A percentile compares a stretch with the other conserved stretches of the same genome.
Evolutionary conservation across 164 flowering plant genomes (phyloP).

Genomic region (Chimonanthus praecox): DNA sequence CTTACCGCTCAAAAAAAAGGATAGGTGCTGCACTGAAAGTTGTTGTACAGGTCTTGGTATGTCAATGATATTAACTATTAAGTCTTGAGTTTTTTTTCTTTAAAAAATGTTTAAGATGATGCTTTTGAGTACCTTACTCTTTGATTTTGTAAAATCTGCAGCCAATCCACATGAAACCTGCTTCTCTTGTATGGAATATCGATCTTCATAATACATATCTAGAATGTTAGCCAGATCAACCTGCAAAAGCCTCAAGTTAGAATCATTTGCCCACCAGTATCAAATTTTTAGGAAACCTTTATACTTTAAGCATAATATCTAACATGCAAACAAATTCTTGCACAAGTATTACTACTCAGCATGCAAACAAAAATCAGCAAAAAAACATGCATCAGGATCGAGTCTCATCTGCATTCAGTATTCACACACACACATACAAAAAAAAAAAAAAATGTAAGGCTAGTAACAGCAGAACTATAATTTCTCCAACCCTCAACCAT

Average conservation of each 20-base stretch:
- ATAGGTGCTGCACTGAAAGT: too few species aligned
- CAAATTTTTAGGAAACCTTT: neutral
- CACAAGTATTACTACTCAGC: neutral
- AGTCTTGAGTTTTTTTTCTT: too few species aligned
- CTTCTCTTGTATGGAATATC: constrained; percentile 59
- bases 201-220: constrained; percentile 87
- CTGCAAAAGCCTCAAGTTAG: constrained; percentile 36
- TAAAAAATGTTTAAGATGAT: neutral
- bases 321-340: neutral
- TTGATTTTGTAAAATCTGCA: constrained; percentile 31
- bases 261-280: neutral
- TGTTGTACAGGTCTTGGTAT: too few species aligned
- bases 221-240: constrained; percentile 66
- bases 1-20: too few species aligned
- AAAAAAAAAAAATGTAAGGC: too few species aligned
- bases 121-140: constrained; percentile 48
- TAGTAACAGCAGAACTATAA: neutral
- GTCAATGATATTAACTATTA: too few species aligned
- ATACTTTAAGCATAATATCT: neutral
- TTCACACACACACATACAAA: neutral
- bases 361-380: neutral
- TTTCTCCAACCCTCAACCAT: neutral
- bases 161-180: constrained; percentile 32
- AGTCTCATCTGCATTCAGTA: neutral
- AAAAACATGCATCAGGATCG: neutral